Base-by-base conservation (phyloP, 164 flowering plant species). In the Stephania japonica region DNA sequence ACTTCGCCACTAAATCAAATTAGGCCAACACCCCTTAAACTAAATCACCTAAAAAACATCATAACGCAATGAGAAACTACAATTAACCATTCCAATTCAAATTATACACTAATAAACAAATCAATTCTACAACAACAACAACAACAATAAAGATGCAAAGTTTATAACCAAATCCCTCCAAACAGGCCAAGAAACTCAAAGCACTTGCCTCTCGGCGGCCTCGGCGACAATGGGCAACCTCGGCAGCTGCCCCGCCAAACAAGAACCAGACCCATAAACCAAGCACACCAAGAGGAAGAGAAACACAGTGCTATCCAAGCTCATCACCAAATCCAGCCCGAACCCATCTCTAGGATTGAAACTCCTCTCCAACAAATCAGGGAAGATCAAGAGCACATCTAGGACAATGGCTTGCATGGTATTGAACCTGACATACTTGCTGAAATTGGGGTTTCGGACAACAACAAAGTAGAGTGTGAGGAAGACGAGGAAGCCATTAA, bases 121-220 rank as follows among this genome's bases (percentile, higher is more conserved):
- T 21, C 21, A 13, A 13, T 18, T n/a, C 21, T n/a, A 13, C n/a
- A 67, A 66, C 42, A 26, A 32, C 19, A 42, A 6, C 50, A 42
- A 68, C 25, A 63, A 24, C 19, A 12, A 47, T 19, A 42, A 21
- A n/a, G 10, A 42, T 42, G 18, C 41, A 14, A 32, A 38, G 2
- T 9, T 32, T 25, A 41, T 21, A 5, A 42, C 1, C 67, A 74
- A 68, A 63, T 4, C 42, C 75, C 73, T 75, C 27, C 16, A 49
- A 41, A 21, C 70, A 59, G 23, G 38, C 38, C 64, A 59, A 21
- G 1, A 59, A 56, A 47, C 49, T 85, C 78, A 89, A 5, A 77
- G 87, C 43, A 95, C 94, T 83, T 95, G 99, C 85, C 97, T 92
- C 6, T 95, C 99, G 63, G 99, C 99, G 24, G 99, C 99, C 23